These are phyloP conservation scores for Coniophora puteana DNA, from an alignment of 1,284 basidiomycete genomes.

Conservation along the genomic window DNA sequence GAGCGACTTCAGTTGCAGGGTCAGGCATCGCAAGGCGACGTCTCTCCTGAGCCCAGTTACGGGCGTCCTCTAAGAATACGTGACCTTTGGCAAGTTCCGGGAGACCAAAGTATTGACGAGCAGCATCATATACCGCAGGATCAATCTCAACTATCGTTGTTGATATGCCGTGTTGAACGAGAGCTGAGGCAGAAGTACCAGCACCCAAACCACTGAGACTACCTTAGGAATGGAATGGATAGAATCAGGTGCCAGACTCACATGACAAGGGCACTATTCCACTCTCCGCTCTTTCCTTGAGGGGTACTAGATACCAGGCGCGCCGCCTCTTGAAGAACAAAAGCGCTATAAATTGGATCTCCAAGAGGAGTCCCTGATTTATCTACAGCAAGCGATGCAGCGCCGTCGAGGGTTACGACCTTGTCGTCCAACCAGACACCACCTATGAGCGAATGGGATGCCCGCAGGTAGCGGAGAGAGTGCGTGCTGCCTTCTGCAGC, in stretches of 20 bases:
- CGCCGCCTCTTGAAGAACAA: conserved; percentile 82
- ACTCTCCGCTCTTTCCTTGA: conserved; percentile 28
- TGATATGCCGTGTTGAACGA: conserved; percentile 62
- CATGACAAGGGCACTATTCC: conserved; percentile 68
- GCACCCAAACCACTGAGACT: conserved; percentile 74
- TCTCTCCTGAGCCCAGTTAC: conserved; percentile 53
- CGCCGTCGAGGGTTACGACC: conserved; percentile 39
- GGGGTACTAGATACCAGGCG: conserved; percentile 56
- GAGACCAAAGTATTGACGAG: conserved; percentile 74
- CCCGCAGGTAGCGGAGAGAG: conserved; percentile 77
- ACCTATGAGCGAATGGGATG: conserved; percentile 85
- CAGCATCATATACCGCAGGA: conserved; percentile 81
- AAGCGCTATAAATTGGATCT: conserved; percentile 80
- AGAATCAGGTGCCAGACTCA: conserved; percentile 30
- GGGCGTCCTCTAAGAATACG: conserved; percentile 75
- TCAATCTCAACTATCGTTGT: conserved; percentile 86
- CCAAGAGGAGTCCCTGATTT: conserved; percentile 53
- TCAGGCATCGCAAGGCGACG: conserved; percentile 27
- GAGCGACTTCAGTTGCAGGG: conserved; percentile 35
- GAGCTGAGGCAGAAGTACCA: conserved; percentile 75
- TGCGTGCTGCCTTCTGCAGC: conserved; percentile 33
- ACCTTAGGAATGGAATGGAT: conserved; percentile 5
- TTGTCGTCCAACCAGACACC: conserved; percentile 77
- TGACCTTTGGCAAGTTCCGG: conserved; percentile 52
- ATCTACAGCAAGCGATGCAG: conserved; percentile 44